Evolutionary conservation across 2,329 filamentous ascomycete genomes (phyloP), one percentile per base, ranked within the genome.

Genomic region (Pezicula radicicola): DNA sequence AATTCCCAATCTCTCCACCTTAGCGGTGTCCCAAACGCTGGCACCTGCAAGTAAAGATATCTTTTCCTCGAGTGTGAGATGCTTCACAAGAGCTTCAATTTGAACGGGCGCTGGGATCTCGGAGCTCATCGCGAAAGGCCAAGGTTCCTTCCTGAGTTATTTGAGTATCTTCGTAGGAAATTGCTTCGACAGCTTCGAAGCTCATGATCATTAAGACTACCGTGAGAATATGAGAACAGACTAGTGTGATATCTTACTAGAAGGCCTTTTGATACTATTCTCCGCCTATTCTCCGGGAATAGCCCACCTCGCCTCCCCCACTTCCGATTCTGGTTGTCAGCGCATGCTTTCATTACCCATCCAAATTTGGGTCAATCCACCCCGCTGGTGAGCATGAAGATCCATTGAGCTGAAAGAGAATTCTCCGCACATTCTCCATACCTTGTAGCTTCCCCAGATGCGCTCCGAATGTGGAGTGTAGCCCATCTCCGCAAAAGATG

Each of bases 1-100:
- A 43, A 67, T 62, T 25, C 57, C 57, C 35, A 66, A 53, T 25
- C 63, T 55, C 46, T 58, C 55, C 10, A 68, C 60, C 18, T 54
- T 56, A 46, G 51, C 55, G 28, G 65, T 66, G 27, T 59, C 52
- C 60, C 60, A 65, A n/a, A 63, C 49, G 54, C 62, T 58, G 25
- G 53, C 52, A 19, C 63, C 63, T 10, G 63, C 59, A 28, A 67
- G 56, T 39, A 68, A 53, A 15, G 58, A 57, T 33, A 66, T 58
- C 48, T 68, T 66, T 51, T 68, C 66, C 35, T 66, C 63, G 35
- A 67, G 55, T 33, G 63, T 65, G 40, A 67, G 55, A 46, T 60
- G 50, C 21, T 55, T 46, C 35, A 67, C 48, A 3, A 53, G 43
- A 25, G 13, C 42, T 13, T 53, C 48, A 10, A 55, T 47, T 16